These are phyloP conservation scores for Calonectria henricotiae DNA, from an alignment of 2,329 filamentous ascomycete genomes.

Conservation along the genomic window DNA sequence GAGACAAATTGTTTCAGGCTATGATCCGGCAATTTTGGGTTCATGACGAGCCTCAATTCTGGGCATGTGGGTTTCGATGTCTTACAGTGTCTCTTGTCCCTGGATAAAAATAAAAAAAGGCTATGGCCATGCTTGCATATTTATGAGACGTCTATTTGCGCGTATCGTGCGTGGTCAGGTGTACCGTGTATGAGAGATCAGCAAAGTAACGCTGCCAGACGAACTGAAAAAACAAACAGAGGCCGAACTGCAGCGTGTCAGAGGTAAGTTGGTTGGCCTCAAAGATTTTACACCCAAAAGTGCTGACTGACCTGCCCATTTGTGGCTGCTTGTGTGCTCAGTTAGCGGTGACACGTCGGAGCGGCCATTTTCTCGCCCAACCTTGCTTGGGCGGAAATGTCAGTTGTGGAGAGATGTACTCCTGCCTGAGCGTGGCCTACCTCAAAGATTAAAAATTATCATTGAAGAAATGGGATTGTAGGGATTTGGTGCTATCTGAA, in stretches of 20 bases:
- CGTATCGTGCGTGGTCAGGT: no score
- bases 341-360: slow-evolving; percentile 17
- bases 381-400: slow-evolving; percentile 10
- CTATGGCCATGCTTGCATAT: neutral
- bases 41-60: neutral
- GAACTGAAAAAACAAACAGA: slow-evolving; percentile 12
- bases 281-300: neutral
- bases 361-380: slow-evolving; percentile 7
- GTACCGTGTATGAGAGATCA: neutral
- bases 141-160: neutral
- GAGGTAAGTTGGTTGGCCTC: slow-evolving; percentile 1
- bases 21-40: neutral
- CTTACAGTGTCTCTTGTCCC: no score
- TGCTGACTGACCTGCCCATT: slow-evolving; percentile 2
- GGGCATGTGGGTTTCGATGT: neutral
- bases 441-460: no score
- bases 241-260: slow-evolving; percentile 9
- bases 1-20: slow-evolving; percentile 27
- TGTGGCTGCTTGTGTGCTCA: slow-evolving; percentile 9
- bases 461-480: neutral
- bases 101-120: neutral
- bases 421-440: neutral
- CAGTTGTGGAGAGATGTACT: neutral
- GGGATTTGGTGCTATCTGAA: neutral
- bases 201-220: neutral